Conservation (phyloP, 495 filamentous ascomycete species). For the Penicillium atrosanguineum region DNA sequence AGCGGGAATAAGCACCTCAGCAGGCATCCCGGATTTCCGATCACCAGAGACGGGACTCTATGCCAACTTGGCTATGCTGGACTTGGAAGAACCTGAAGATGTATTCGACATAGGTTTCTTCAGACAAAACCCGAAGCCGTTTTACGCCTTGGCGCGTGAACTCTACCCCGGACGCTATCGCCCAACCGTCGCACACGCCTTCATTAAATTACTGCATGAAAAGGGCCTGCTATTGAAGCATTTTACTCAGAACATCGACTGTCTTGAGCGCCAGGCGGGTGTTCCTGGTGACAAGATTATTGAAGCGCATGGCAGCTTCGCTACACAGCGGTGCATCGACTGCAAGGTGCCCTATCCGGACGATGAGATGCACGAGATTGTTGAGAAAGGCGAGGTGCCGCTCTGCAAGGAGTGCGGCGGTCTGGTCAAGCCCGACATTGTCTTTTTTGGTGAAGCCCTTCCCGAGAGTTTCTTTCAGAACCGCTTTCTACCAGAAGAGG, state of each 20-base stretch:
- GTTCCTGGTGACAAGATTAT: slow-evolving; percentile 77
- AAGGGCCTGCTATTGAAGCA: slow-evolving; percentile 78
- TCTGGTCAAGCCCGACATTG: slow-evolving; percentile 93
- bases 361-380: slow-evolving; percentile 65
- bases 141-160: slow-evolving; percentile 88
- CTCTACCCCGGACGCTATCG: slow-evolving; percentile 88
- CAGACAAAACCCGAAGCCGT: slow-evolving; percentile 76
- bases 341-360: slow-evolving; percentile 71
- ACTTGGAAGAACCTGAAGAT: slow-evolving; percentile 76
- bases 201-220: slow-evolving; percentile 70
- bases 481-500: slow-evolving; percentile 49
- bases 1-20: slow-evolving; percentile 66
- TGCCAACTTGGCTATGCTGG: slow-evolving; percentile 78
- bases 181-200: slow-evolving; percentile 80
- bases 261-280: slow-evolving; percentile 84
- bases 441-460: slow-evolving; percentile 91
- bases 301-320: slow-evolving; percentile 95
- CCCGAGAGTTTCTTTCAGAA: slow-evolving; percentile 68
- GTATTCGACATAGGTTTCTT: slow-evolving; percentile 88
- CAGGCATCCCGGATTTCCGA: slow-evolving; percentile 88
- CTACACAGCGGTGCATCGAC: slow-evolving; percentile 83
- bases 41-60: slow-evolving; percentile 85
- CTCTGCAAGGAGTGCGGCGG: slow-evolving; percentile 70
- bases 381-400: slow-evolving; percentile 64
- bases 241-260: slow-evolving; percentile 98